Base-by-base conservation (phyloP, 306 rosid species). In the Quercus wislizeni region DNA sequence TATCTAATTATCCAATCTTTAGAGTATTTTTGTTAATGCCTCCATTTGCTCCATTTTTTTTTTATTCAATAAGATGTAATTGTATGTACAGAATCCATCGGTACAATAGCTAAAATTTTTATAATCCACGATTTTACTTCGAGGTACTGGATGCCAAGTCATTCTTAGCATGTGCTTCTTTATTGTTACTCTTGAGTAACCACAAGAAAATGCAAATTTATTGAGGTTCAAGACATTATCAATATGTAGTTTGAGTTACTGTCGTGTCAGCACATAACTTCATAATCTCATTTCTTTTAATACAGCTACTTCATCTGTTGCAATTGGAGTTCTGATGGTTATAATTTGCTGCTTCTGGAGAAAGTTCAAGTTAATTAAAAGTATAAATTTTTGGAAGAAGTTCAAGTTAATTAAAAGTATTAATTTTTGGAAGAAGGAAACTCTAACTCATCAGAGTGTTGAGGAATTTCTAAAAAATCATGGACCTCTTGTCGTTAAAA, bases 401-500 rank as follows among this genome's bases (percentile, higher is more conserved):
- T 35, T 46, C 52, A 35, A 35, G 14, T 46, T 11, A 43, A 43
- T 43, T 43, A 9, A 46, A 46, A 46, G 12, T 46, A 46, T 46
- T 2, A 46, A 46, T 10, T 46, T 46, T 49, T 49, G 54, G 17
- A 49, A 49, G 17, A 49, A 49, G 54, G 54, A 49, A 49, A 49
- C 54, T 49, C 54, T 49, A 10, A 49, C 17, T 3, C 54, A 49
- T 49, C 13, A 49, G 54, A 49, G 54, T 12, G 54, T 49, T 12
- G 15, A 49, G 54, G 54, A 3, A 10, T 49, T 49, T 49, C 54
- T 49, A 49, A 49, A 46, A 13, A 49, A 1, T 13, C 54, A 69
- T 1, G 76, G 57, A 5, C 73, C 67, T 2, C 20, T 81, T 58
- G 76, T n/a, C n/a, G 12, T 75, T 15, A 59, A 38, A 51, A 81